Percentiles rank a stretch among this genome's conserved stretches.
Conservation (phyloP, 2,329 filamentous ascomycete genomes). For the Aspergillus brunneoviolaceus region DNA sequence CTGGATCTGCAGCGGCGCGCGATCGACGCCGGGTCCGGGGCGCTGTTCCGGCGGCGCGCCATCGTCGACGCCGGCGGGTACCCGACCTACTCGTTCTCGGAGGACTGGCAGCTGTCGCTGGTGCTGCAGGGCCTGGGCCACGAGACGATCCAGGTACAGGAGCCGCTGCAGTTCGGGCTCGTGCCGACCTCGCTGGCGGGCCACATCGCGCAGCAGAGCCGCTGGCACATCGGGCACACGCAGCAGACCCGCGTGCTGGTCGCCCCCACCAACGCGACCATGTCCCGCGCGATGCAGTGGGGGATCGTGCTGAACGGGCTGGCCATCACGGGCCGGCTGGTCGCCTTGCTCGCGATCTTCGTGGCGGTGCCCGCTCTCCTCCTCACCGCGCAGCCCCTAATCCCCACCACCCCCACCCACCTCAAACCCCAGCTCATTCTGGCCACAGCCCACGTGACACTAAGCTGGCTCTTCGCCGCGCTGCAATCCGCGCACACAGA, state of each 20-base stretch:
- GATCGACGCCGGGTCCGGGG: slow-evolving; percentile 37
- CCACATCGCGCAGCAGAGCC: slow-evolving; percentile 35
- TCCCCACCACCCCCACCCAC: slow-evolving; percentile 15
- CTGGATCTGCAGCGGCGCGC: slow-evolving; percentile 30
- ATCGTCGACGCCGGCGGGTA: slow-evolving; percentile 34
- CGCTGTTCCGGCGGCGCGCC: slow-evolving; percentile 32
- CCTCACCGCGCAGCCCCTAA: slow-evolving; percentile 11
- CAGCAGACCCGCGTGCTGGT: slow-evolving; percentile 24
- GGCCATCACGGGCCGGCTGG: slow-evolving; percentile 21
- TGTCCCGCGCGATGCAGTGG: slow-evolving; percentile 18
- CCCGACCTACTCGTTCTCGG: slow-evolving; percentile 36
- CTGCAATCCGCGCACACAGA: slow-evolving; percentile 23
- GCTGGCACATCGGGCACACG: slow-evolving; percentile 39
- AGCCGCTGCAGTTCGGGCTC: slow-evolving; percentile 34
- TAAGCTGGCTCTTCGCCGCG: slow-evolving; percentile 24
- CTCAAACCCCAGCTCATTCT: slow-evolving; percentile 17
- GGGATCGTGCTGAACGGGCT: slow-evolving; percentile 24
- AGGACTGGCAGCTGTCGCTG: slow-evolving; percentile 37
- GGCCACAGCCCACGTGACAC: slow-evolving; percentile 11
- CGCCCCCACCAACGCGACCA: slow-evolving; percentile 4
- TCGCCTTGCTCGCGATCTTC: slow-evolving; percentile 19
- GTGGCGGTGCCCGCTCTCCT: slow-evolving; percentile 22
- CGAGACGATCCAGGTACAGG: slow-evolving; percentile 30
- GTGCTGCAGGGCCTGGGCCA: slow-evolving; percentile 32
- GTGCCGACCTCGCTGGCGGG: slow-evolving; percentile 37